These are phyloP conservation scores for Ceratobasidium sp. DNA, from an alignment of 1,284 basidiomycete species.

Conservation along the genomic window DNA sequence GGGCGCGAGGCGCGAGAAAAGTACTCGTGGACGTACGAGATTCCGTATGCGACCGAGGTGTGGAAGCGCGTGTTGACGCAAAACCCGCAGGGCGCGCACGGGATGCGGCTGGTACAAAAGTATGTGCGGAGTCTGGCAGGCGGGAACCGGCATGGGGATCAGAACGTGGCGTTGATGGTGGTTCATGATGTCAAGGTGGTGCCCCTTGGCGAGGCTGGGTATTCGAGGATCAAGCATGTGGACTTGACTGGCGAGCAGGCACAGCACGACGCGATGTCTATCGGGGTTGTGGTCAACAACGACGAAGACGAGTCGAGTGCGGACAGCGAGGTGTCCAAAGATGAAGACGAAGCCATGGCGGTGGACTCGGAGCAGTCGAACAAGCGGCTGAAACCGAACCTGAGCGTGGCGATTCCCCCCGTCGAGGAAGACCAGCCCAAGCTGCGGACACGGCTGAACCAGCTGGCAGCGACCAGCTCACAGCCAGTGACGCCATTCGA, in stretches of 20 bases:
- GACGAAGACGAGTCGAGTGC: slow-evolving; percentile 17
- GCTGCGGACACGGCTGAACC: slow-evolving; percentile 7
- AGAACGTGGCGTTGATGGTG: slow-evolving; percentile 37
- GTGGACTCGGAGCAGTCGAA: neutral
- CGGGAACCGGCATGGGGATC: slow-evolving; percentile 34
- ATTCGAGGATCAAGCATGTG: slow-evolving; percentile 41
- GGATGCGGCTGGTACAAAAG: slow-evolving; percentile 40
- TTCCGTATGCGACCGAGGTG: slow-evolving; percentile 33
- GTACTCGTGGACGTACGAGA: slow-evolving; percentile 43
- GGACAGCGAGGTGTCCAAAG: neutral
- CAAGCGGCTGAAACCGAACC: slow-evolving; percentile 13
- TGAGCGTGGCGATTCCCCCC: slow-evolving; percentile 27
- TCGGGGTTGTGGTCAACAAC: slow-evolving; percentile 14
- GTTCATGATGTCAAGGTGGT: slow-evolving; percentile 34
- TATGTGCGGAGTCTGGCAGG: slow-evolving; percentile 41
- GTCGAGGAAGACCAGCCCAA: neutral
- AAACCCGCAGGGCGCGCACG: slow-evolving; percentile 26
- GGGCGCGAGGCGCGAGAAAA: slow-evolving; percentile 40
- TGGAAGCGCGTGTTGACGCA: slow-evolving; percentile 30
- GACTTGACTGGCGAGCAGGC: slow-evolving; percentile 42
- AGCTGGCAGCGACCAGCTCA: slow-evolving; percentile 1
- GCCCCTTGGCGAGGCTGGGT: slow-evolving; percentile 23
- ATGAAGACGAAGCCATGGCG: neutral
- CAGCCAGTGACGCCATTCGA: slow-evolving; percentile 41
- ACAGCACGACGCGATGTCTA: slow-evolving; percentile 25